Percentiles rank a stretch among this genome's conserved stretches.
These are phyloP conservation scores for Candolleomyces eurysporus DNA, from an alignment of 768 basidiomycete genomes.

Conservation along the genomic window DNA sequence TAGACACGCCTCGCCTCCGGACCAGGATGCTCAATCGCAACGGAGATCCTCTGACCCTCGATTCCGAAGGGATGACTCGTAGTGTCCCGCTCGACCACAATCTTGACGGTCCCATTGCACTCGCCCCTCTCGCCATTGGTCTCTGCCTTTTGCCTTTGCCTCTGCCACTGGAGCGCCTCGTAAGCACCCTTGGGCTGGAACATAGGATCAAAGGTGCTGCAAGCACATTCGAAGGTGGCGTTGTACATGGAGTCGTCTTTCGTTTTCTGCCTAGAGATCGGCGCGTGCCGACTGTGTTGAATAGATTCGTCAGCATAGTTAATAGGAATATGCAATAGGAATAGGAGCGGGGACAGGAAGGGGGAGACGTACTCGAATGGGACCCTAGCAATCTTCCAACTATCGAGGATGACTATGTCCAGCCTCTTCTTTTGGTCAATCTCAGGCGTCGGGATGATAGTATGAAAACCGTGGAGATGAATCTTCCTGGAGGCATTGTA, in stretches of 20 bases:
- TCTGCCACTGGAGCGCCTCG: background rate
- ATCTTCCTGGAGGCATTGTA: constrained; percentile 6
- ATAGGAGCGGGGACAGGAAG: background rate
- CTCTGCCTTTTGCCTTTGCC: background rate
- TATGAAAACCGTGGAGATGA: constrained; percentile 24
- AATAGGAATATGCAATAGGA: background rate
- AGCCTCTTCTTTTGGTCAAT: constrained; percentile 23
- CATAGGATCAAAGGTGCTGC: background rate
- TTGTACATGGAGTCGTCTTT: background rate
- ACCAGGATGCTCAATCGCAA: background rate
- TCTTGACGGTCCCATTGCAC: background rate
- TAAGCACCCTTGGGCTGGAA: background rate
- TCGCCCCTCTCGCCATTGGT: background rate
- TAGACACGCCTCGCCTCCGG: too few relatives aligned
- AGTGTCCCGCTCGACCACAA: background rate
- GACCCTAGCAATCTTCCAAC: constrained; percentile 25
- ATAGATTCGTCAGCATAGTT: background rate
- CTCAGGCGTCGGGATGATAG: constrained; percentile 23
- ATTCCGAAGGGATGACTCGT: constrained; percentile 1
- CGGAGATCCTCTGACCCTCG: background rate
- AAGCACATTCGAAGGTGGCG: background rate
- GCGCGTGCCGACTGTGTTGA: background rate
- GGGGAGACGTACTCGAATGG: constrained; percentile 24
- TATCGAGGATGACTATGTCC: constrained; percentile 23
- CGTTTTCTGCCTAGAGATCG: background rate